phyloP scores from a whole-genome alignment of 2,329 filamentous ascomycete genomes.

The Aschersonia sp. region DNA sequence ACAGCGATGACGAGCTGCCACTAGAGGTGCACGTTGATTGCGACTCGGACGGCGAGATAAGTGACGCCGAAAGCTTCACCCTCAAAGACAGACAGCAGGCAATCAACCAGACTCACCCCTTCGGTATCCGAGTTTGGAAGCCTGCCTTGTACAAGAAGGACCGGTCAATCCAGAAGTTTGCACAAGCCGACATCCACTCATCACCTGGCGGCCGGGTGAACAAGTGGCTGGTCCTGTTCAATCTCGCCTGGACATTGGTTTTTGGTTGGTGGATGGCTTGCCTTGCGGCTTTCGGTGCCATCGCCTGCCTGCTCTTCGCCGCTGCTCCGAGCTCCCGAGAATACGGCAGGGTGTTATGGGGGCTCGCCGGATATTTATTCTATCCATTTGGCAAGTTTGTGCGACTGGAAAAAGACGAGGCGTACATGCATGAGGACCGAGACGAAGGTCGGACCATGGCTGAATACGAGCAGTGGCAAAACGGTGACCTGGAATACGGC shows the following conservation, averaged over 20 bases:
- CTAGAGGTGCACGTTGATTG: slow-evolving; percentile 37
- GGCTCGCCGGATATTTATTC: slow-evolving; percentile 72
- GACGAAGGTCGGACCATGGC: slow-evolving; percentile 94
- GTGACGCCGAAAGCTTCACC: slow-evolving; percentile 95
- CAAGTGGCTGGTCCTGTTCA: slow-evolving; percentile 74
- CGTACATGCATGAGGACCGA: slow-evolving; percentile 86
- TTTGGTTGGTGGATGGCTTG: slow-evolving; percentile 95
- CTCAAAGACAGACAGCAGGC: slow-evolving; percentile 93
- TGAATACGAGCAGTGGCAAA: slow-evolving; percentile 99
- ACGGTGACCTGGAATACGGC: slow-evolving; percentile 88
- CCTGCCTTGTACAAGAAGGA: slow-evolving; percentile 96
- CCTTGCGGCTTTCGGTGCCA: slow-evolving; percentile 58
- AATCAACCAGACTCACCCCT: slow-evolving; percentile 97
- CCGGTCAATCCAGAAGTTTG: slow-evolving; percentile 88
- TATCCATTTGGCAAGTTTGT: slow-evolving; percentile 98
- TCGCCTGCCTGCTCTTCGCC: slow-evolving; percentile 66
- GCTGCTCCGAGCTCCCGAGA: slow-evolving; percentile 68
- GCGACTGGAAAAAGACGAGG: slow-evolving; percentile 82
- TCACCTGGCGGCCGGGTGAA: slow-evolving; percentile 79
- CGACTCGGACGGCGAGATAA: slow-evolving; percentile 59
- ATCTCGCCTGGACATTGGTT: slow-evolving; percentile 74
- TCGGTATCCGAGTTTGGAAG: slow-evolving; percentile 98
- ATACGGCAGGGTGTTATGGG: slow-evolving; percentile 76
- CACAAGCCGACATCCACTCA: slow-evolving; percentile 94
- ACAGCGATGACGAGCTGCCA: slow-evolving; percentile 22